Percentiles rank a stretch among this genome's conserved stretches.
phyloP scores from a whole-genome alignment of 176 grass and related monocot species.

The Oryza glaberrima region DNA sequence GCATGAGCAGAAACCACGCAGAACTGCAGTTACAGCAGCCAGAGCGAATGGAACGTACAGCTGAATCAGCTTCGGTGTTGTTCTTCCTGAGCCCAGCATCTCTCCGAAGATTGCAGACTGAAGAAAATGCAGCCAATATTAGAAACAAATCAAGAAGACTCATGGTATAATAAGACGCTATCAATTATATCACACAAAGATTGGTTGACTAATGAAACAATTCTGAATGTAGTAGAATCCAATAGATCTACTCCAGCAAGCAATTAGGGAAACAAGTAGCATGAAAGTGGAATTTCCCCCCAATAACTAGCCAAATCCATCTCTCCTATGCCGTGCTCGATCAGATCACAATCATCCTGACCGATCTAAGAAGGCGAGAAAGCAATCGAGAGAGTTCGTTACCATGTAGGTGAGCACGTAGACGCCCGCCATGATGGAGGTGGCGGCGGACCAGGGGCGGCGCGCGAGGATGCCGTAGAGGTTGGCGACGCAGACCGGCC shows the following conservation, averaged over 20 bases:
- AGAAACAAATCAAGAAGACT: background rate
- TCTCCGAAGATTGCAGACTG: constrained; percentile 68
- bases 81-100: constrained; percentile 61
- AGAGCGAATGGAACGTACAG: constrained; percentile 53
- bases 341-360: too few species aligned
- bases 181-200: background rate
- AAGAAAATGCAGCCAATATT: constrained; percentile 21
- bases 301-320: too few species aligned
- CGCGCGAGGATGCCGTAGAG: too few species aligned
- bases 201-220: background rate
- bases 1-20: constrained; percentile 46
- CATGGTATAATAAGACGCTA: background rate
- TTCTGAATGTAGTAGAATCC: background rate
- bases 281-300: too few species aligned
- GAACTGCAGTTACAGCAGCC: constrained; percentile 46
- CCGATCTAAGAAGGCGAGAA: too few species aligned
- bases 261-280: too few species aligned
- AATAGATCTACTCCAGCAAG: background rate
- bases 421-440: too few species aligned
- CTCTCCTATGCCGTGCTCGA: too few species aligned
- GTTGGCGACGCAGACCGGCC: too few species aligned
- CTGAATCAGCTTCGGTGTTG: constrained; percentile 60
- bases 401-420: too few species aligned
- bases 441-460: too few species aligned
- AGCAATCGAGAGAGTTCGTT: too few species aligned